A percentile compares a stretch with the other conserved stretches of the same genome.
phyloP scores from a whole-genome alignment of 208 protist species.

The Leishmania turanica region DNA sequence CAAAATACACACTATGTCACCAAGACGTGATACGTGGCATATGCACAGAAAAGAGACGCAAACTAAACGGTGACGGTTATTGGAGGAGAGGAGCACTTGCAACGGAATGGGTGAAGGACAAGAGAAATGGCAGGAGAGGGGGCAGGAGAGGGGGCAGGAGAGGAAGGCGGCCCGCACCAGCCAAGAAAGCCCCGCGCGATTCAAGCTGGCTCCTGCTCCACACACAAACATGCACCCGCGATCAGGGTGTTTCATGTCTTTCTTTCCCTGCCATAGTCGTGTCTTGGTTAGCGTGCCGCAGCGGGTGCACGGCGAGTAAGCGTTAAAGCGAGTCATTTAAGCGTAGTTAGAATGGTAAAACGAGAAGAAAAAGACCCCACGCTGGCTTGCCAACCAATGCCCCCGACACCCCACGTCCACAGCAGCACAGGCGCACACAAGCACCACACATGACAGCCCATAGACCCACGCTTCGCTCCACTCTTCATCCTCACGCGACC shows the following conservation, averaged over 20 bases:
- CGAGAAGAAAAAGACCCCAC: slow-evolving; percentile 4
- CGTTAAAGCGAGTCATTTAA: slow-evolving; percentile 13
- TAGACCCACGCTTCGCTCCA: background rate
- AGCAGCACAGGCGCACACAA: background rate
- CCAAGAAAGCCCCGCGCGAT: background rate
- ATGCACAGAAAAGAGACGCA: background rate
- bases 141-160: background rate
- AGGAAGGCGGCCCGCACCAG: background rate
- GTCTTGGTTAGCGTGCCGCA: background rate
- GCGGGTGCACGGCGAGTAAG: background rate
- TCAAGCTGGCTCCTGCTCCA: background rate
- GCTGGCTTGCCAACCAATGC: background rate
- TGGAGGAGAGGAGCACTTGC: background rate
- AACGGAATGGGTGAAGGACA: background rate
- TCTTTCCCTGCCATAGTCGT: background rate
- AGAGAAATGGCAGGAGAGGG: background rate
- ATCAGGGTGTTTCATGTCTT: background rate
- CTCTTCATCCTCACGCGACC: background rate
- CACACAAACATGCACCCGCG: background rate
- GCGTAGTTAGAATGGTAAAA: slow-evolving; percentile 10
- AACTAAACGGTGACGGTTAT: background rate
- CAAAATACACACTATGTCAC: background rate
- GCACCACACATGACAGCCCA: background rate
- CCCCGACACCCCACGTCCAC: background rate
- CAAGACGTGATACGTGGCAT: background rate